Base-by-base conservation (phyloP, 2,329 filamentous ascomycete genomes). In the Paracoccidioides brasiliensis region DNA sequence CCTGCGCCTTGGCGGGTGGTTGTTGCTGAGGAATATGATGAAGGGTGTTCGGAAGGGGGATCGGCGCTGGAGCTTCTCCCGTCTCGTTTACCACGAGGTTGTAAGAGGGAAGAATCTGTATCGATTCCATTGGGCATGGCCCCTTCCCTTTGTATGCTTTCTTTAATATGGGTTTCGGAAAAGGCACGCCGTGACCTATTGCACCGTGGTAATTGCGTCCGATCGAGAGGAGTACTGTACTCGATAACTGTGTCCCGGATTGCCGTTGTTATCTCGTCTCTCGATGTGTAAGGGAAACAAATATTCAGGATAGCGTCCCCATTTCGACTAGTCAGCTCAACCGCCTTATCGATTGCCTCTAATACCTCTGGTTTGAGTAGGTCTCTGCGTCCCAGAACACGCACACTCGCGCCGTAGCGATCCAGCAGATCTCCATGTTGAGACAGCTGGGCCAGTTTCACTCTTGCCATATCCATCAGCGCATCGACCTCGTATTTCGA, bases 401-500 rank as follows among this genome's bases (percentile, higher is more conserved):
- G 83, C 54, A 98, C 84, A 55, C 84, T 81, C 33, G 91, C 93
- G 38, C 91, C 93, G 65, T 97, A 98, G 60, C 88, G 84, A 65
- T 97, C 90, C 41, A 98, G 79, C 32, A 98, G 77, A 65, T 95
- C 90, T 35, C 93, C 93, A 64, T 98, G 93, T 66, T 95, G 88
- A 32, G 88, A 84, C 63, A 98, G 77, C 70, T 98, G 93, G 58
- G 86, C 83, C 32, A 98, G 78, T 74, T 97, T 97, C 65, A 93
- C 83, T 75, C 95, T 96, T 58, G 91, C 91, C 78, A 98, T 89
- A 67, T 95, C 86, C 93, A 98, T 98, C 59, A 98, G 76, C 35
- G 89, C 90, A 67, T 96, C 90, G 7, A 98, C 93, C 70, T 98
- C 93, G 71, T 94, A 93, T 71, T 93, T 90, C 28, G 90, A 91